A percentile compares a stretch with the other conserved stretches of the same genome.
Conservation (phyloP, 352 stramenopile genomes). For the Pythium sp. region DNA sequence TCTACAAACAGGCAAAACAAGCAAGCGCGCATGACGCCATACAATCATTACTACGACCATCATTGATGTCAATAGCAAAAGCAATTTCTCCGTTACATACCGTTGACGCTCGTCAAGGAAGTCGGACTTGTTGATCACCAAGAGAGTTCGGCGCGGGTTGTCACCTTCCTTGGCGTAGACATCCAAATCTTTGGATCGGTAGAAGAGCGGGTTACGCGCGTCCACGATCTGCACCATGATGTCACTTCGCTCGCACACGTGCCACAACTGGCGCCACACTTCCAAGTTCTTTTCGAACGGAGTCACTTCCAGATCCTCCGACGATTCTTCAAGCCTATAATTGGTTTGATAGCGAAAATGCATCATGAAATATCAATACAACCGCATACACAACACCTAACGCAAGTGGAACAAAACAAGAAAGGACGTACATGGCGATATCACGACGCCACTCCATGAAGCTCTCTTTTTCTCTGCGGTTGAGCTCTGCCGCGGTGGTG, state of each 20-base stretch:
- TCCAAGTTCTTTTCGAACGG: conserved; percentile 99
- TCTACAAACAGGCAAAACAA: conserved; percentile 24
- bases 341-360: background rate
- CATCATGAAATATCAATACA: background rate
- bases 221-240: conserved; percentile 99
- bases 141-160: conserved; percentile 86
- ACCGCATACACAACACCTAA: background rate
- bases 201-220: conserved; percentile 98
- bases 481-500: conserved; percentile 96
- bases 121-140: conserved; percentile 99
- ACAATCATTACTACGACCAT: background rate
- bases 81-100: conserved; percentile 23
- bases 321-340: conserved; percentile 68
- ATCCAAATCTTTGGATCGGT: conserved; percentile 94
- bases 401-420: background rate
- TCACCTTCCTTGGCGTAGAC: conserved; percentile 94
- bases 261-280: conserved; percentile 99
- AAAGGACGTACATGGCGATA: conserved; percentile 84
- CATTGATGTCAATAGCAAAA: background rate
- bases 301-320: conserved; percentile 90
- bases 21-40: background rate
- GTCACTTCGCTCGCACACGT: conserved; percentile 97
- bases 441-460: conserved; percentile 98
- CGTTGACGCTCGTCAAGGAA: conserved; percentile 94
- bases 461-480: conserved; percentile 94